phyloP scores from a whole-genome alignment of 345 rosid genomes.

The Eutrema heterophyllum region DNA sequence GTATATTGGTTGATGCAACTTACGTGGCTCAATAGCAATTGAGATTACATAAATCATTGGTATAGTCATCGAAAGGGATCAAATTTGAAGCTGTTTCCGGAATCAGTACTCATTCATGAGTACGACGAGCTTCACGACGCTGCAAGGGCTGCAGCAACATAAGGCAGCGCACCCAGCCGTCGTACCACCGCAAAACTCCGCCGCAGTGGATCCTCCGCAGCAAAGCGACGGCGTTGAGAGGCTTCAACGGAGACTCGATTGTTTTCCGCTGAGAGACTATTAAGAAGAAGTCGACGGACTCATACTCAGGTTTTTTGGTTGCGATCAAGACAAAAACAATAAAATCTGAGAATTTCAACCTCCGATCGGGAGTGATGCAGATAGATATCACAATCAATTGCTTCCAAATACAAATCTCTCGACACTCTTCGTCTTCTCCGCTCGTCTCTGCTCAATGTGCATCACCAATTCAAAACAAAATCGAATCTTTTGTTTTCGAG shows the following conservation, averaged over 20 bases:
- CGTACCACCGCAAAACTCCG: conserved; percentile 44
- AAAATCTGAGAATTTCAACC: neutral
- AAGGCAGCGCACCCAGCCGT: conserved; percentile 63
- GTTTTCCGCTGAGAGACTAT: too few species aligned
- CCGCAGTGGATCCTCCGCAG: conserved; percentile 20
- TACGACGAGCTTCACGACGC: conserved; percentile 41
- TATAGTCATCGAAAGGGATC: too few species aligned
- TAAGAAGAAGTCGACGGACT: too few species aligned
- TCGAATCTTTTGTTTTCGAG: neutral
- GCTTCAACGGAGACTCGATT: conserved; percentile 15
- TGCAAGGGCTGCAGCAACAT: conserved; percentile 61
- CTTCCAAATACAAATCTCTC: neutral
- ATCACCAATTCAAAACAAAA: too few species aligned
- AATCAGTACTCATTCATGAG: too few species aligned
- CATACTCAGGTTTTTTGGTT: too few species aligned
- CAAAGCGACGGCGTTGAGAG: neutral
- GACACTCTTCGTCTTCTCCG: neutral
- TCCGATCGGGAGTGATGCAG: neutral
- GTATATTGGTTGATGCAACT: too few species aligned
- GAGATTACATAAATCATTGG: too few species aligned
- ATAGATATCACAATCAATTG: neutral
- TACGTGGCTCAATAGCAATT: too few species aligned
- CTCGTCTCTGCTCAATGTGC: neutral
- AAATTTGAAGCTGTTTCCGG: too few species aligned
- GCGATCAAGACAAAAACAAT: neutral